Base-by-base conservation (phyloP, 1,284 basidiomycete species). In the Microbotryum intermedium region DNA sequence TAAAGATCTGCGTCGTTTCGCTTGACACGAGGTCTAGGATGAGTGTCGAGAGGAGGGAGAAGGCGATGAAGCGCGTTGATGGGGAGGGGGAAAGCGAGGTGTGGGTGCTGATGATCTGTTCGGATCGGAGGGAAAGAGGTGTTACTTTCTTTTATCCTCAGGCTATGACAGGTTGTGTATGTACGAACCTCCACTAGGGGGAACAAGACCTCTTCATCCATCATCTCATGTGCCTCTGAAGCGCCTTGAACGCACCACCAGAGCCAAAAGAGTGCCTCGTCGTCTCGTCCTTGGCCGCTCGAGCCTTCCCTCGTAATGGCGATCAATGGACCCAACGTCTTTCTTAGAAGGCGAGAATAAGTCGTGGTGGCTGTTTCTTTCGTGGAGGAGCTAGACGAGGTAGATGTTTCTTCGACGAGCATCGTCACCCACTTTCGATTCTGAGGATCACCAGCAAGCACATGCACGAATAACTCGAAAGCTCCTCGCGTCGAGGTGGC, bases 51-150 rank as follows among this genome's bases (percentile, higher is more conserved):
- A 64, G 3, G 23, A 64, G 62, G n/a, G 57, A 53, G 54, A 59
- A 64, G 20, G 62, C 50, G 48, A 61, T 50, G 52, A 61, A 64
- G 26, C 62, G 62, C 6, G 39, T 54, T 2, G 11, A 10, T 0
- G 62, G 48, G 11, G 26, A 8, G 18, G 54, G 30, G 0, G 62
- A 64, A 13, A 46, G 42, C 5, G 62, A 42, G 13, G 62, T 29
- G 48, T 58, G 56, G 18, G 57, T 45, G 2, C 45, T 50, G 28
- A 64, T 42, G 39, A 61, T 25, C 62, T 64, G 51, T 10, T 8
- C 3, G 34, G 28, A 10, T 16, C 1, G 3, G 18, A 1, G 20
- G 11, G 23, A 21, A 6, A 25, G 29, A 0, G 0, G 1, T 8
- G 5, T 10, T 7, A 44, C 34, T 13, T n/a, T 1, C 4, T 4